phyloP scores from a whole-genome alignment of 2,329 filamentous ascomycete genomes.

The Arthrobotrys musiformis region DNA sequence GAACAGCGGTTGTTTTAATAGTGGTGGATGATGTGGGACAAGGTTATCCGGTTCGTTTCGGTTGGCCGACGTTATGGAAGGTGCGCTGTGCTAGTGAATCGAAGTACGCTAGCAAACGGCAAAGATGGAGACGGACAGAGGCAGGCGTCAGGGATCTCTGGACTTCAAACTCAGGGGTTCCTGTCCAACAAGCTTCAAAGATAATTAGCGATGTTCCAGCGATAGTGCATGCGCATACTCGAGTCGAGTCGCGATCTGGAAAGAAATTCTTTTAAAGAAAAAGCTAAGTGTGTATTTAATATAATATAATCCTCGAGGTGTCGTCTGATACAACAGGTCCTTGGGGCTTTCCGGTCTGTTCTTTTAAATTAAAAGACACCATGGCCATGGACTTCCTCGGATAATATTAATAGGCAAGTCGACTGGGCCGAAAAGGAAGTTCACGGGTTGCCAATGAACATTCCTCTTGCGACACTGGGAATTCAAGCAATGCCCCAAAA shows the following conservation, averaged over 20 bases:
- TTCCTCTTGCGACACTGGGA: conserved; percentile 47
- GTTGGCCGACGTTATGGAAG: conserved; percentile 54
- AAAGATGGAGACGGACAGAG: conserved; percentile 42
- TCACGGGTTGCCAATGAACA: conserved; percentile 35
- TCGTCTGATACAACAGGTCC: conserved; percentile 25
- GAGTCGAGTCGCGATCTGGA: conserved; percentile 41
- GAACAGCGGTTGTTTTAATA: conserved; percentile 33
- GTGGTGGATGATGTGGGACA: conserved; percentile 36
- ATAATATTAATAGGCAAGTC: conserved; percentile 40
- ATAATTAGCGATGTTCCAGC: conserved; percentile 53
- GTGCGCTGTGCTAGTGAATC: conserved; percentile 17
- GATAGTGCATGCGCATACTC: conserved; percentile 37
- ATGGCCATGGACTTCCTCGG: conserved; percentile 44
- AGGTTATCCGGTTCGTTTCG: conserved; percentile 52
- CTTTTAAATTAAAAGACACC: conserved; percentile 26
- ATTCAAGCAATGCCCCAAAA: conserved; percentile 27
- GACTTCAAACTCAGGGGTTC: conserved; percentile 54
- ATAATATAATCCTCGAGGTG: neutral
- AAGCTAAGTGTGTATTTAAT: neutral
- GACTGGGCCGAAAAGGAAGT: conserved; percentile 50
- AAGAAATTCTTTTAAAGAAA: neutral
- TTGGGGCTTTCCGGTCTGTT: conserved; percentile 2
- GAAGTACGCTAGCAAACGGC: conserved; percentile 5
- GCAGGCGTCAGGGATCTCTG: conserved; percentile 35
- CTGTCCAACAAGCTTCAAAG: conserved; percentile 50